Evolutionary conservation across 2,329 filamentous ascomycete species (phyloP).

Genomic region (Pseudogymnoascus destructans): DNA sequence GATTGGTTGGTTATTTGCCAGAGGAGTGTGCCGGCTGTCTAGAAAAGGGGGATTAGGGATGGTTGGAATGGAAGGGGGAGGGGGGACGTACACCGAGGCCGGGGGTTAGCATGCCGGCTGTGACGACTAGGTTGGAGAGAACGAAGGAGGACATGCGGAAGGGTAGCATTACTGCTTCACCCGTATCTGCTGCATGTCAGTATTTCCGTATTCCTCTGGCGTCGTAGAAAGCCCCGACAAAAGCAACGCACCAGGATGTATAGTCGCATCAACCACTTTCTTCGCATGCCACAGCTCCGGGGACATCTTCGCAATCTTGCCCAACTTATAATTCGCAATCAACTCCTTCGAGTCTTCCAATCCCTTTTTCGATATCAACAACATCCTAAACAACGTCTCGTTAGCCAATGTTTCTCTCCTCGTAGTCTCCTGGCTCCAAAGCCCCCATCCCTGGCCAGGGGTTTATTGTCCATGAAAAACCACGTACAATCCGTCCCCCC

Average conservation of each 20-base stretch:
- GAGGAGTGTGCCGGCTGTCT: constrained; percentile 71
- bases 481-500: constrained; percentile 14
- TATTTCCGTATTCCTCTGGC: constrained; percentile 1
- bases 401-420: background rate
- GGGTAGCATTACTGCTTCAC: constrained; percentile 78
- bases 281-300: constrained; percentile 89
- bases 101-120: constrained; percentile 91
- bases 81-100: constrained; percentile 52
- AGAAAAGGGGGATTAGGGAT: background rate
- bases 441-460: background rate
- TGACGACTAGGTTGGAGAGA: constrained; percentile 85
- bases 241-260: constrained; percentile 66
- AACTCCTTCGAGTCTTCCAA: constrained; percentile 78
- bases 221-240: constrained; percentile 8
- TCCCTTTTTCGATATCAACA: constrained; percentile 64
- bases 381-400: constrained; percentile 45
- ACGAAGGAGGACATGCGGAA: constrained; percentile 98
- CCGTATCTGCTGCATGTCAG: constrained; percentile 54
- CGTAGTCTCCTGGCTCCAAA: background rate
- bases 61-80: background rate
- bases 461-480: constrained; percentile 19
- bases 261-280: constrained; percentile 90
- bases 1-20: constrained; percentile 98
- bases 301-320: constrained; percentile 67
- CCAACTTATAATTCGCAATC: constrained; percentile 76